Conservation (phyloP, 768 basidiomycete species). For the Pisolithus microcarpus region DNA sequence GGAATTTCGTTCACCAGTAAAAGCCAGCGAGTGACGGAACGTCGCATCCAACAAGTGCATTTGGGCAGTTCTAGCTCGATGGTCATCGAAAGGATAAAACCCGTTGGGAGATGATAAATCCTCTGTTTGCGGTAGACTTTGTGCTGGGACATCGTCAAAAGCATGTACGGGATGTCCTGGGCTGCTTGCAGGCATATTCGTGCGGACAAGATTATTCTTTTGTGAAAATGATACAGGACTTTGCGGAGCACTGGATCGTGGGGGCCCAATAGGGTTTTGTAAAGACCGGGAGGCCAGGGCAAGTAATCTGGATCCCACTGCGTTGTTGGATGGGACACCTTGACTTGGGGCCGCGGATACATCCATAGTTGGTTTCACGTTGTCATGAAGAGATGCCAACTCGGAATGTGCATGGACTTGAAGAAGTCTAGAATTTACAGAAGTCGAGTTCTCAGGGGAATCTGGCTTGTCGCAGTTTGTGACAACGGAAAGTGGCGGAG, state of each 20-base stretch:
- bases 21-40: constrained; percentile 13
- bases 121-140: constrained; percentile 7
- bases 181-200: constrained; percentile 6
- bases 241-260: constrained; percentile 17
- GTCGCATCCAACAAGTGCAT: constrained; percentile 14
- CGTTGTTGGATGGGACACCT: constrained; percentile 31
- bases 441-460: constrained; percentile 10
- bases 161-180: constrained; percentile 8
- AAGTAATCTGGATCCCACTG: constrained; percentile 38
- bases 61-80: constrained; percentile 9
- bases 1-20: constrained; percentile 15
- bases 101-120: constrained; percentile 19
- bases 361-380: constrained; percentile 27
- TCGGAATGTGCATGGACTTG: constrained; percentile 26
- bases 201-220: constrained; percentile 14
- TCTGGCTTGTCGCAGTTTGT: constrained; percentile 13
- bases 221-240: constrained; percentile 17
- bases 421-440: constrained; percentile 31
- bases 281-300: constrained; percentile 27
- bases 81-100: constrained; percentile 56
- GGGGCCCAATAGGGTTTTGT: constrained; percentile 12
- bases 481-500: constrained; percentile 6
- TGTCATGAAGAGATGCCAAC: constrained; percentile 9
- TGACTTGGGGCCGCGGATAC: constrained; percentile 33
- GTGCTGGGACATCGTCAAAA: constrained; percentile 12